Evolutionary conservation across 2,329 filamentous ascomycete genomes (phyloP), one percentile per base, ranked within the genome.

Genomic region (Rhexocercosporidium sp.): DNA sequence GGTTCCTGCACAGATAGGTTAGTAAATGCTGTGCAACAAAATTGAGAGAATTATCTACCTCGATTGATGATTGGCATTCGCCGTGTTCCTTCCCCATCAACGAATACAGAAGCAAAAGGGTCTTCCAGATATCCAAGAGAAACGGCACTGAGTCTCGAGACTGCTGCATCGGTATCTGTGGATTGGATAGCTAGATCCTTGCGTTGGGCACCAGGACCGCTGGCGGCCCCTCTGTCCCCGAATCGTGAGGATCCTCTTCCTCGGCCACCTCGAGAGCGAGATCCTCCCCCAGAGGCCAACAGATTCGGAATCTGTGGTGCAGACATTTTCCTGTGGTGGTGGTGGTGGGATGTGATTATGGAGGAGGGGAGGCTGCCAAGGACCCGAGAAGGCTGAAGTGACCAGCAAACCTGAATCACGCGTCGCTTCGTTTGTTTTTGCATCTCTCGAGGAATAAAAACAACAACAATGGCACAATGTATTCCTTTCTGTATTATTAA

Each of bases 1-100:
- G n/a, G 95, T 98, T 62, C 94, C 94, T 95, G 41, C 41, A 41
- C 12, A 47, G 3, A 6, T 20, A 37, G 31, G 37, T 59, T 25
- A 47, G 37, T 64, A 27, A 7, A 44, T 20, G 41, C 16, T 14
- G 41, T 3, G n/a, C 41, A n/a, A 44, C 7, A 14, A 8, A 44
- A 6, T n/a, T 3, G 18, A 9, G 14, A 44, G 18, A 29, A 47
- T 14, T 59, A 72, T 82, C 71, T 79, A 93, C 95, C 95, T 87
- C 95, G 85, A 77, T 99, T 98, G 76, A 99, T 97, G 69, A 99
- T 92, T 61, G 96, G 96, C 70, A 96, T 85, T 66, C 95, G 85
- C 71, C 92, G 86, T 14, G 87, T 82, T 75, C 18, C 83, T 81
- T 67, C 82, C 84, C 65, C 85, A 54, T 62, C 82, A 1, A 91